Percentiles rank a stretch among this genome's conserved stretches.
Conservation (phyloP, 805 yeast genomes). For the Debaryomyces prosopidis region DNA sequence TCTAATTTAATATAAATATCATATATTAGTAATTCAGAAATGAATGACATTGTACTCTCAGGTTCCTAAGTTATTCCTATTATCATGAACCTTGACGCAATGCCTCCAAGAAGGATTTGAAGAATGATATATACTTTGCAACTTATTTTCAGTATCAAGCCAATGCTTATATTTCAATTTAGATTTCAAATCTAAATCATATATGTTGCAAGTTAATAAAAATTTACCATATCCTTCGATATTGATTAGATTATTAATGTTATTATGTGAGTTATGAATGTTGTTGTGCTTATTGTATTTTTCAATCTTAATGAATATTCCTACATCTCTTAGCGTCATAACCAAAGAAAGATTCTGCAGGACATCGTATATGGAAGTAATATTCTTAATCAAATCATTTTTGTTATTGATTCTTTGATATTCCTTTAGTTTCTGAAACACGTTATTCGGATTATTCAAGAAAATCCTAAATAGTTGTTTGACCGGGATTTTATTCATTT, state of each 20-base stretch:
- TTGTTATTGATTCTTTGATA: slow-evolving; percentile 35
- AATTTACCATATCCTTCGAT: slow-evolving; percentile 25
- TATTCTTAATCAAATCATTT: slow-evolving; percentile 30
- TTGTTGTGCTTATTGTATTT: slow-evolving; percentile 26
- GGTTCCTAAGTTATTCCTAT: slow-evolving; percentile 2
- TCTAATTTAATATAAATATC: neutral
- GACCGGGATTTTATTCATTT: slow-evolving; percentile 32
- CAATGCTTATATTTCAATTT: slow-evolving; percentile 45
- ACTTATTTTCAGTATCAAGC: slow-evolving; percentile 41
- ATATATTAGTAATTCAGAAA: neutral
- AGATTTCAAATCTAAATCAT: slow-evolving; percentile 53
- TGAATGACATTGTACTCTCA: neutral
- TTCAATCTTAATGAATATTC: slow-evolving; percentile 46
- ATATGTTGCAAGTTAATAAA: slow-evolving; percentile 36
- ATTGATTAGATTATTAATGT: slow-evolving; percentile 24
- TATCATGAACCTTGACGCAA: slow-evolving; percentile 19
- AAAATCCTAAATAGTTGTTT: slow-evolving; percentile 32
- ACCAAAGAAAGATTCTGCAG: slow-evolving; percentile 39
- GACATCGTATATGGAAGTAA: slow-evolving; percentile 37
- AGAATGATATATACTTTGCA: slow-evolving; percentile 35
- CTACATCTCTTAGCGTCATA: slow-evolving; percentile 61
- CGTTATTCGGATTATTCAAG: slow-evolving; percentile 27
- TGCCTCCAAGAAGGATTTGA: slow-evolving; percentile 28
- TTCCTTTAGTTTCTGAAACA: slow-evolving; percentile 33
- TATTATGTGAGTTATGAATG: slow-evolving; percentile 29